phyloP scores from a whole-genome alignment of 768 basidiomycete genomes.

The Mycena amicta region DNA sequence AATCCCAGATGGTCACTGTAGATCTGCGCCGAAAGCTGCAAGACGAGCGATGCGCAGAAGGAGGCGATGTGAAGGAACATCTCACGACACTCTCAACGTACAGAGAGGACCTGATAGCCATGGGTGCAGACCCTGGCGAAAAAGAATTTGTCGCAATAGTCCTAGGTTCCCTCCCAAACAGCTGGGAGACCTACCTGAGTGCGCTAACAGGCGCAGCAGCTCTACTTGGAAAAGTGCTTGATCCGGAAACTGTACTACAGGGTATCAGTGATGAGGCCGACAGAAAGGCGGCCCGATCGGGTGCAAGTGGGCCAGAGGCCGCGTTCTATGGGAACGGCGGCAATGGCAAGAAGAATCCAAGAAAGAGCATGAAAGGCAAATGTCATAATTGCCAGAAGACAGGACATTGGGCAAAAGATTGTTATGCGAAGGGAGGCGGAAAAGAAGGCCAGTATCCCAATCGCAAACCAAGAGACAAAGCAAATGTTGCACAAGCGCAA shows the following conservation, averaged over 20 bases:
- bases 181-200: neutral
- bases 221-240: neutral
- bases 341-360: too few species aligned
- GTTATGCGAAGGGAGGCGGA: conserved; percentile 40
- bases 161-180: neutral
- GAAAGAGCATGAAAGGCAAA: neutral
- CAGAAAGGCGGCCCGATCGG: neutral
- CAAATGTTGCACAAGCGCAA: neutral
- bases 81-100: neutral
- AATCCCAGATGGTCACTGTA: conserved; percentile 18
- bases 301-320: too few species aligned
- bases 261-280: neutral
- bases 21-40: conserved; percentile 25
- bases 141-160: neutral
- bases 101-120: neutral
- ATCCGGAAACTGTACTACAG: neutral
- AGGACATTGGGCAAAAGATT: conserved; percentile 33
- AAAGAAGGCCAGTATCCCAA: conserved; percentile 36
- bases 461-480: conserved; percentile 14
- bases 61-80: conserved; percentile 18
- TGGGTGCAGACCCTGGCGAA: neutral
- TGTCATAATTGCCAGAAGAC: conserved; percentile 34
- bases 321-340: neutral
- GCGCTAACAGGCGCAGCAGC: neutral
- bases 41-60: conserved; percentile 21